Percentiles rank a stretch among this genome's conserved stretches.
phyloP scores from a whole-genome alignment of 306 rosid species.

The Acmispon strigosus region DNA sequence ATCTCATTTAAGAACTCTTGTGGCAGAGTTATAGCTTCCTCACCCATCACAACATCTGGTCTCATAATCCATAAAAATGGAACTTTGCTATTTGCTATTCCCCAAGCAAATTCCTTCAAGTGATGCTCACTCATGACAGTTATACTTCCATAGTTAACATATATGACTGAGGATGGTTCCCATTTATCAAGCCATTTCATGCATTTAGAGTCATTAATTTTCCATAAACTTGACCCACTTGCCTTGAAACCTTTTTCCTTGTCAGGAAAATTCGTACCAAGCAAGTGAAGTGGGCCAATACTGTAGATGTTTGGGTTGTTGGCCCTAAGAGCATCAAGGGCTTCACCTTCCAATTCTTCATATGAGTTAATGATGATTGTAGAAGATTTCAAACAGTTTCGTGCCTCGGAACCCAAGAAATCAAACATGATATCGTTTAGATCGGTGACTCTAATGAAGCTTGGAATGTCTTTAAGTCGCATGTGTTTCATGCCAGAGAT shows the following conservation, averaged over 20 bases:
- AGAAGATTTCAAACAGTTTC: not conserved
- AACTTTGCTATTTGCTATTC: not conserved
- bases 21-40: not conserved
- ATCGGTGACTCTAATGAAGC: not conserved
- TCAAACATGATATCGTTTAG: not conserved
- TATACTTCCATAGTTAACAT: conserved; percentile 21
- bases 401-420: not conserved
- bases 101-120: conserved; percentile 11
- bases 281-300: too few species aligned
- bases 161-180: not conserved
- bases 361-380: not conserved
- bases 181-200: too few species aligned
- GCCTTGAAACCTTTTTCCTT: too few species aligned
- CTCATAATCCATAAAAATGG: conserved; percentile 20
- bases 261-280: too few species aligned
- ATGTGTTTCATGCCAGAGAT: not conserved
- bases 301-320: too few species aligned
- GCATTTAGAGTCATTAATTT: too few species aligned
- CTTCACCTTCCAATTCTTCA: too few species aligned
- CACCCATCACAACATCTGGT: not conserved
- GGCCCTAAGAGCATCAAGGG: too few species aligned
- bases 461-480: conserved; percentile 1
- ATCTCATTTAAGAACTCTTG: conserved; percentile 13
- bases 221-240: not conserved
- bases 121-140: not conserved